A percentile compares a stretch with the other conserved stretches of the same genome.
Evolutionary conservation across 2,329 filamentous ascomycete species (phyloP).

Genomic region (Sclerotinia sclerotiorum): DNA sequence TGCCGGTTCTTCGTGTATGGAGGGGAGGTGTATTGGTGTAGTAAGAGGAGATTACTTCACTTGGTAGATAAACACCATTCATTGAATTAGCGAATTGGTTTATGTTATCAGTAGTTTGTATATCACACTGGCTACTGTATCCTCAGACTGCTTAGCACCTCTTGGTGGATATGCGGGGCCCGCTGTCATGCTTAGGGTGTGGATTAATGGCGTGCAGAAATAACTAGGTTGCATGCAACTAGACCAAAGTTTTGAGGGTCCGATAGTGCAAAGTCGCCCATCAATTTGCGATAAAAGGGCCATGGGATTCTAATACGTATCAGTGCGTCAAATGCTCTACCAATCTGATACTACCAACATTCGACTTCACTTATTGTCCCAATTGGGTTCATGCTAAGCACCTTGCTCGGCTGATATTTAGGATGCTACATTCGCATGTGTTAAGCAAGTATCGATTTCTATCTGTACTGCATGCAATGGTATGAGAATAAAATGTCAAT

Average conservation of each 20-base stretch:
- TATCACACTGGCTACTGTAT: neutral
- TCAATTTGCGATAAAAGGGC: neutral
- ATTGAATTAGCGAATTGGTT: neutral
- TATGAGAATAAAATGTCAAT: neutral
- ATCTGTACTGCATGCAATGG: neutral
- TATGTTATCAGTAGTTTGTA: neutral
- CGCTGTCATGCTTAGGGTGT: neutral
- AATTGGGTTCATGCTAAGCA: neutral
- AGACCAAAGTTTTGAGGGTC: neutral
- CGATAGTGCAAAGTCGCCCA: neutral
- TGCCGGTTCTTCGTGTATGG: neutral
- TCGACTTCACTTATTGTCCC: neutral
- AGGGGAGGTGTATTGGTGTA: neutral
- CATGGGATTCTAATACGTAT: neutral
- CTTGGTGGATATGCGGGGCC: neutral
- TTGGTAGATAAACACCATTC: neutral
- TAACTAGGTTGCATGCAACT: neutral
- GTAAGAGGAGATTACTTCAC: neutral
- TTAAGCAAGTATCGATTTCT: neutral
- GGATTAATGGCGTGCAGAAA: slow-evolving; percentile 1
- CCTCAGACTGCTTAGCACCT: neutral
- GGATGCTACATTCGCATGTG: neutral
- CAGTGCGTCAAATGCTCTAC: no score
- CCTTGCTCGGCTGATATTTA: neutral
- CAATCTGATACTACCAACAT: no score